phyloP scores from a whole-genome alignment of 805 yeast genomes.

The Grigorovia jiainica region DNA sequence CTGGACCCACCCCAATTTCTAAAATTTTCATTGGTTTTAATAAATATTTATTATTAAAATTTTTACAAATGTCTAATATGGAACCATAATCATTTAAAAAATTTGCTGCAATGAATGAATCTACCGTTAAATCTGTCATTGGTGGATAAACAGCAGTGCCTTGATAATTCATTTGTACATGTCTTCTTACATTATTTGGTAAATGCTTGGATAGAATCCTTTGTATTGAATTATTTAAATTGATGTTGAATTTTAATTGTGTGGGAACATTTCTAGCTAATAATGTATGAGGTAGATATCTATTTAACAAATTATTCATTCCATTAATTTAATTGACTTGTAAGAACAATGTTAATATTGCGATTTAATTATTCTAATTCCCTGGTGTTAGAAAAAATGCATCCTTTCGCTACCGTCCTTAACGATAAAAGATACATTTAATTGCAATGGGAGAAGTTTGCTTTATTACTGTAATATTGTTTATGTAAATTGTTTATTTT shows the following conservation, averaged over 20 bases:
- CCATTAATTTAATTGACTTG: neutral
- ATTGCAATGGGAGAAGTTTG: no score
- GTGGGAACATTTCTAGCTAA: constrained; percentile 42
- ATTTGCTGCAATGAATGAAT: constrained; percentile 70
- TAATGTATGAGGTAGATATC: constrained; percentile 41
- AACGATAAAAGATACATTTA: no score
- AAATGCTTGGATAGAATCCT: constrained; percentile 49
- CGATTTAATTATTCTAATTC: neutral
- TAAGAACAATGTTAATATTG: neutral
- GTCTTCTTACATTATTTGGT: constrained; percentile 56
- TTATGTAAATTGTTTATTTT: no score
- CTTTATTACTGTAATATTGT: no score
- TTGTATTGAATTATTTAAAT: constrained; percentile 49
- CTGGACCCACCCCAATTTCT: constrained; percentile 86
- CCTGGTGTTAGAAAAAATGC: no score
- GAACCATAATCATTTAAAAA: constrained; percentile 78
- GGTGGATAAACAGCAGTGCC: constrained; percentile 47
- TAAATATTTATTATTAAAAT: constrained; percentile 19
- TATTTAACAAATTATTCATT: neutral
- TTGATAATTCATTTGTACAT: constrained; percentile 48
- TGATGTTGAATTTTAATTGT: constrained; percentile 47
- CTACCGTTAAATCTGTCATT: constrained; percentile 47
- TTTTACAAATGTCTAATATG: constrained; percentile 53
- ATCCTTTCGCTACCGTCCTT: no score
- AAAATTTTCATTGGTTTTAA: constrained; percentile 60